Conservation (phyloP, 176 grass and related monocot species). For the Oryza nivara region DNA sequence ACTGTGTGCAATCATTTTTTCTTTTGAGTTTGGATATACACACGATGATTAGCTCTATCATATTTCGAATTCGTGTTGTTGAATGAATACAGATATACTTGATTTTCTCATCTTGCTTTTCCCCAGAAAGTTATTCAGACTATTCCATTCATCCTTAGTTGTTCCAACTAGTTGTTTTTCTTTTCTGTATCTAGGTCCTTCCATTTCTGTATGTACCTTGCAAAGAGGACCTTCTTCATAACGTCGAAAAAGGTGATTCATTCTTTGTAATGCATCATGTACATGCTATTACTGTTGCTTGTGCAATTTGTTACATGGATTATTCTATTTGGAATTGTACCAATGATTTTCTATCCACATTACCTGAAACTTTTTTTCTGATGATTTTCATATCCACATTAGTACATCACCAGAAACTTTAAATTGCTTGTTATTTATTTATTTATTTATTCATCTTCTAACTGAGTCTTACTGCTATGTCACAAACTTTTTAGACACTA, state of each 20-base stretch:
- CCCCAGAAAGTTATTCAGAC: background rate
- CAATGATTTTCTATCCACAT: constrained; percentile 1
- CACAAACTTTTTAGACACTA: background rate
- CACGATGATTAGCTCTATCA: background rate
- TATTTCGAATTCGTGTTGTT: background rate
- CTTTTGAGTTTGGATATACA: background rate
- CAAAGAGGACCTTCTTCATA: constrained; percentile 58
- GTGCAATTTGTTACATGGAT: background rate
- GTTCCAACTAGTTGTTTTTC: constrained; percentile 29
- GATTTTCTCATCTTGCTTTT: background rate
- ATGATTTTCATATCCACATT: constrained; percentile 1
- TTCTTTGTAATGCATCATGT: background rate
- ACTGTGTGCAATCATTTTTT: background rate
- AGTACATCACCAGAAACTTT: background rate
- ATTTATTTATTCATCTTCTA: constrained; percentile 14
- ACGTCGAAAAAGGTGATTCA: constrained; percentile 50
- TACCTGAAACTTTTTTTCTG: background rate
- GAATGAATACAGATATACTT: background rate
- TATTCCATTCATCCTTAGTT: constrained; percentile 13
- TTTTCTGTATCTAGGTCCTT: constrained; percentile 54
- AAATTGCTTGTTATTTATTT: background rate
- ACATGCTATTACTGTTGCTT: background rate
- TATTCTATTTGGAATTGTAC: constrained; percentile 23
- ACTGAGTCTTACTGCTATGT: background rate
- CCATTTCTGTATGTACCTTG: constrained; percentile 78